Evolutionary conservation across 1,284 basidiomycete genomes (phyloP).

Genomic region (Neotropicomus parvogracilis): DNA sequence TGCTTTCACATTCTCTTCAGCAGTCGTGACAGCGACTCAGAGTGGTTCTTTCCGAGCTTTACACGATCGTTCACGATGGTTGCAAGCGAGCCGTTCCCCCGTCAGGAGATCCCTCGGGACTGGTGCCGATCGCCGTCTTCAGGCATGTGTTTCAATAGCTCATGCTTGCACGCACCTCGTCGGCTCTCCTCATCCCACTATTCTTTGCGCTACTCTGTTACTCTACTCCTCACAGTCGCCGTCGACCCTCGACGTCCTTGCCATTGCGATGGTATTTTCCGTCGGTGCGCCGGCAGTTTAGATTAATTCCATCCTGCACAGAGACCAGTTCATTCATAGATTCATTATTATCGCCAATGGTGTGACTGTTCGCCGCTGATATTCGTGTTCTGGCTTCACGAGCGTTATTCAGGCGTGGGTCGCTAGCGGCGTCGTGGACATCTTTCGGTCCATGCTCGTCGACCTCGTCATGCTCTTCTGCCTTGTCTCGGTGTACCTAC

Average conservation of each 20-base stretch:
- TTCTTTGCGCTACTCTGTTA: not conserved
- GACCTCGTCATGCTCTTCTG: not conserved
- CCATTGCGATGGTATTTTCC: not conserved
- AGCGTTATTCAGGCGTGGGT: no score
- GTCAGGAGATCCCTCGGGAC: no score
- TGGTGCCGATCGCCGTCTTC: no score
- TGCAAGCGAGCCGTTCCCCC: no score
- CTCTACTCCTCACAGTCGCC: not conserved
- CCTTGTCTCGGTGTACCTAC: not conserved
- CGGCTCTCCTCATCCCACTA: not conserved
- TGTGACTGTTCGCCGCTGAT: no score
- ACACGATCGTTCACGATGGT: no score
- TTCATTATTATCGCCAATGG: no score
- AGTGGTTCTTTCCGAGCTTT: no score
- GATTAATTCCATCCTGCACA: no score
- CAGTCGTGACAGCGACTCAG: no score
- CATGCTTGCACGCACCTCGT: not conserved
- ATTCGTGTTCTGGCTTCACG: not conserved
- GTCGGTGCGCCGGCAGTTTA: not conserved
- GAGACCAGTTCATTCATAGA: no score
- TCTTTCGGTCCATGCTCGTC: not conserved
- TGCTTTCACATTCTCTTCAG: no score
- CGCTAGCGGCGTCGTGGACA: not conserved
- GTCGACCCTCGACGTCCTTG: not conserved
- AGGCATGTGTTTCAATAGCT: not conserved